These are phyloP conservation scores for Graphilbum sp. DNA, from an alignment of 2,329 filamentous ascomycete genomes.

Conservation along the genomic window DNA sequence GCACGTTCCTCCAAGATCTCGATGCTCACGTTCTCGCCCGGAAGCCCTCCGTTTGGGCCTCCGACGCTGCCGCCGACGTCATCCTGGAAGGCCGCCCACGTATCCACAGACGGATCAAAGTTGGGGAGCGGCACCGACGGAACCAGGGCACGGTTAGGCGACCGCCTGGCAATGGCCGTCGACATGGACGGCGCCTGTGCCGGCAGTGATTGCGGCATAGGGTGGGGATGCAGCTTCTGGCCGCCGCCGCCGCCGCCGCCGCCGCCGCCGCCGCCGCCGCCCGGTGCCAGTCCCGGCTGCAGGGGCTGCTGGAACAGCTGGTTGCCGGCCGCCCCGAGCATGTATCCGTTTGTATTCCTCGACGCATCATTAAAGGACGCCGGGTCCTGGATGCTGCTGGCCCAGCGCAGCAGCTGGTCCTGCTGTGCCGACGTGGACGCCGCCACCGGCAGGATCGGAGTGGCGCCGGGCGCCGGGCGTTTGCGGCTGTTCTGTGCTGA, in stretches of 20 bases:
- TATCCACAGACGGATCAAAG: conserved; percentile 23
- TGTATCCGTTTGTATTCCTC: conserved; percentile 20
- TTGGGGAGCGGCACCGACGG: conserved; percentile 21
- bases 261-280: too few species aligned
- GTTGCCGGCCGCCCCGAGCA: conserved; percentile 19
- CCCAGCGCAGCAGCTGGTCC: conserved; percentile 32
- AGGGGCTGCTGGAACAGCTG: conserved; percentile 7
- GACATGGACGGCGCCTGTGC: conserved; percentile 15
- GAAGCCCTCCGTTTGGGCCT: conserved; percentile 8
- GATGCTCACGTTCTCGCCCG: conserved; percentile 50
- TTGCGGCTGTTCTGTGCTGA: conserved; percentile 44
- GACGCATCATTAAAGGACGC: conserved; percentile 20
- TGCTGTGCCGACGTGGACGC: conserved; percentile 30
- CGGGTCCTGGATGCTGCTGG: conserved; percentile 18
- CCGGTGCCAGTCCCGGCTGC: conserved; percentile 11
- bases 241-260: too few species aligned
- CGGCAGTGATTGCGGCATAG: conserved; percentile 1
- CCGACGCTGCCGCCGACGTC: conserved; percentile 12
- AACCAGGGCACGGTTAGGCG: conserved; percentile 33
- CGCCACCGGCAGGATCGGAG: conserved; percentile 28
- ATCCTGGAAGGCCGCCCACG: conserved; percentile 25
- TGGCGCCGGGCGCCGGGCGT: conserved; percentile 55
- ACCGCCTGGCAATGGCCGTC: conserved; percentile 34
- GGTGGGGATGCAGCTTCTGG: conserved; percentile 10
- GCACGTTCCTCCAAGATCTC: conserved; percentile 68